Evolutionary conservation across 495 filamentous ascomycete species (phyloP), one percentile per base, ranked within the genome.

Genomic region (Aspergillus mulundensis): DNA sequence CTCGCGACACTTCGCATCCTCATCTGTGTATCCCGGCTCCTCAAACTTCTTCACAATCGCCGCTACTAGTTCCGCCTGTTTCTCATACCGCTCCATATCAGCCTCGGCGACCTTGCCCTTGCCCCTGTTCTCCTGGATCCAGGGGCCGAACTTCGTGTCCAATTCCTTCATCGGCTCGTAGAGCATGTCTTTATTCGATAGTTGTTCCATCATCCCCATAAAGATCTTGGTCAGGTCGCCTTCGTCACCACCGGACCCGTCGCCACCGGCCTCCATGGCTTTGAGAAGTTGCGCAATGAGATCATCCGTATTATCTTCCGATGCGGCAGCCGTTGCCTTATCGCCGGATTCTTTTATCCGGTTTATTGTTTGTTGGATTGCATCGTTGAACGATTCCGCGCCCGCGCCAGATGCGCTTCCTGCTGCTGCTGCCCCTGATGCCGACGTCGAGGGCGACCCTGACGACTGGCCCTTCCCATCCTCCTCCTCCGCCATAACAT

Each of bases 111-210:
- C 71, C 52, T 78, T 86, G 0, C 80, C 75, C 51, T 76, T 85
- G 7, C 65, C 79, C 58, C 76, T 79, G 65, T 96, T 92, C 72
- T 89, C 87, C 59, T 79, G 81, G 66, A 98, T 75, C 94, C 94
- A 98, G 3, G 68, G 81, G 0, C 89, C 91, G 65, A 93, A 98
- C 70, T 96, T 97, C 21, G 87, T 85, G 65, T 93, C 76, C 57
- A 97, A 71, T 72, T 98, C 95, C 75, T 94, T 95, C 93, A 98
- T 97, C 15, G 94, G 94, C 73, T 97, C 92, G 64, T 98, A 97
- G 41, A 98, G 74, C 55, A 98, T 96, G 65, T 98, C 94, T 76
- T 96, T 97, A 66, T 94, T 95, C 1, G 94, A 97, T 53, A 98
- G 76, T 70, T 98, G 91, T 70, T 97, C 90, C 92, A 98, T 97